These are phyloP conservation scores for Corchorus olitorius DNA, from an alignment of 345 rosid genomes.

Conservation along the genomic window DNA sequence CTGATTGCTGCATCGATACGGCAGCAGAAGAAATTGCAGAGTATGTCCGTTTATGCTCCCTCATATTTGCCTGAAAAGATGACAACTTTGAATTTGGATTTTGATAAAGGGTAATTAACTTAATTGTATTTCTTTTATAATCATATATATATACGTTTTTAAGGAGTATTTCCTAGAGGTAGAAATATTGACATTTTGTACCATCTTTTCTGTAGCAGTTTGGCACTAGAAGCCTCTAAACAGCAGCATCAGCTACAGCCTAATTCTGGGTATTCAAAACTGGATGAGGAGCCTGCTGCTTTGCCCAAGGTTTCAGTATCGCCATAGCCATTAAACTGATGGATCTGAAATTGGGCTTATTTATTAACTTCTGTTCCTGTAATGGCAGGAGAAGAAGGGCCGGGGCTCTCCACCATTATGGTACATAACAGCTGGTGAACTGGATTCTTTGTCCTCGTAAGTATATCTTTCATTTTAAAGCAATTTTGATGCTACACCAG, in stretches of 20 bases:
- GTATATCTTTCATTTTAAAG: slow-evolving; percentile 27
- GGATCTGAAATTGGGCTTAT: neutral
- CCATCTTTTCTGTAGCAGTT: slow-evolving; percentile 34
- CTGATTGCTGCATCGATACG: slow-evolving; percentile 63
- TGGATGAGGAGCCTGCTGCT: slow-evolving; percentile 51
- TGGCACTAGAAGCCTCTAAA: slow-evolving; percentile 42
- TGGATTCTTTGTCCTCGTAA: slow-evolving; percentile 73
- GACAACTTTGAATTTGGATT: slow-evolving; percentile 43
- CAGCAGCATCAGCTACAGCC: slow-evolving; percentile 32
- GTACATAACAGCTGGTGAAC: slow-evolving; percentile 68
- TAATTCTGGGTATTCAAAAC: slow-evolving; percentile 32
- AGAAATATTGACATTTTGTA: neutral
- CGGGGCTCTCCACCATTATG: slow-evolving; percentile 73
- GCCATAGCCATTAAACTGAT: neutral
- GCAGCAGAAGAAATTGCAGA: slow-evolving; percentile 80
- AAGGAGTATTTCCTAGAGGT: neutral
- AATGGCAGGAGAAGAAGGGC: slow-evolving; percentile 77
- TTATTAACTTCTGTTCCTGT: neutral
- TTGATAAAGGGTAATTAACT: slow-evolving; percentile 44
- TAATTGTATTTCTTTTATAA: neutral
- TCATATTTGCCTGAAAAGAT: slow-evolving; percentile 48
- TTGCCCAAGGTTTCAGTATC: slow-evolving; percentile 60
- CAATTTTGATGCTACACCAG: neutral
- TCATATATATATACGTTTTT: neutral
- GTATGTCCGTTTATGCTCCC: slow-evolving; percentile 56